These are phyloP conservation scores for Wallacemonas collosoma DNA, from an alignment of 208 protist species.

Conservation along the genomic window DNA sequence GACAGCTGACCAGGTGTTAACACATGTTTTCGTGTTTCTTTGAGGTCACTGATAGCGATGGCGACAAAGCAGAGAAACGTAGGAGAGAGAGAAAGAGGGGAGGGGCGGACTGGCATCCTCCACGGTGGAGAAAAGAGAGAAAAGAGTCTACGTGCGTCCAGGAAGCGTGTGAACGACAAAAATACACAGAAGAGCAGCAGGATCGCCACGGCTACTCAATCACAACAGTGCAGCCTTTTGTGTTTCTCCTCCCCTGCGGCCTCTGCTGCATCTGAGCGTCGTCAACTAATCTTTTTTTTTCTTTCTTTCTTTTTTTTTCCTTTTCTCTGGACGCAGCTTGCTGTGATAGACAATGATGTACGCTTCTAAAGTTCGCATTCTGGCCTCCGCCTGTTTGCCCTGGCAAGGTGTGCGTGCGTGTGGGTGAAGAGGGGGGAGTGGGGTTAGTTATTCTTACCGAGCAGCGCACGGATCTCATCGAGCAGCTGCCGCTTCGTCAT, in stretches of 20 bases:
- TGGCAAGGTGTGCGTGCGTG: neutral
- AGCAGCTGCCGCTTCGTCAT: conserved; percentile 64
- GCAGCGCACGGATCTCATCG: conserved; percentile 42
- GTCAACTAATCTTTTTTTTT: conserved; percentile 16
- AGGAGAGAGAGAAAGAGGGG: neutral
- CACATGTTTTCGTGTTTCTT: no score
- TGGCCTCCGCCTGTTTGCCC: neutral
- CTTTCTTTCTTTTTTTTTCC: conserved; percentile 11
- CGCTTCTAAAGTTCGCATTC: no score
- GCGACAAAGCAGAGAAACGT: neutral
- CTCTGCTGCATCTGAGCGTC: neutral
- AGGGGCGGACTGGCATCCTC: neutral
- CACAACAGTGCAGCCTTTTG: no score
- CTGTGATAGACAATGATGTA: no score
- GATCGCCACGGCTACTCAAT: no score
- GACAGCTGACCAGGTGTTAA: no score
- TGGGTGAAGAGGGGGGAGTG: neutral
- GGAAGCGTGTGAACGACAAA: neutral
- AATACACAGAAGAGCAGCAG: neutral
- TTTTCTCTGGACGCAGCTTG: neutral
- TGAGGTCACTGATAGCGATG: no score
- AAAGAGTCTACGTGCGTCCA: neutral
- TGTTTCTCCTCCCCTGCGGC: no score
- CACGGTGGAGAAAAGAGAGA: neutral
- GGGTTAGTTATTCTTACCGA: conserved; percentile 21